Evolutionary conservation across 2,329 filamentous ascomycete genomes (phyloP), one percentile per base, ranked within the genome.

Genomic region (Calonectria pseudoturangicola): DNA sequence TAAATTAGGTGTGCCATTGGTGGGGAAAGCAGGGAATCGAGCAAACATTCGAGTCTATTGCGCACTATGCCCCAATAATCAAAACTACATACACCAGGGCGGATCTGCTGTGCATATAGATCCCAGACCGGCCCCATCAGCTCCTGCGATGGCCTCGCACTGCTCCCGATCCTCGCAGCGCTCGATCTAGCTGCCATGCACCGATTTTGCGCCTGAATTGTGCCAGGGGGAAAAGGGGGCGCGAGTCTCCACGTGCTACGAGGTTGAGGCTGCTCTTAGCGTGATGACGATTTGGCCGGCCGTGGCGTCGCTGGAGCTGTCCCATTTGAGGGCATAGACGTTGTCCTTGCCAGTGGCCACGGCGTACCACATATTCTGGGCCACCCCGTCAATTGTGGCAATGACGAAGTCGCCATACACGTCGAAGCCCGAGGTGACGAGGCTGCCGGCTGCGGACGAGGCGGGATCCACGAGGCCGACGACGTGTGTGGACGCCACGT

Each of bases 241-340:
- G 3, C 33, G 12, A 36, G 33, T 13, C 33, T 36, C 7, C 33
- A 36, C 33, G 43, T 45, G 43, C 28, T 51, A 51, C 48, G 67
- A 70, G 18, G 67, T 62, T 4, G 60, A 50, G 25, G 60, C 64
- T n/a, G 47, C 56, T 25, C 45, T 73, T 18, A 73, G 54, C n/a
- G 71, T 62, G 36, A 73, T n/a, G 18, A 56, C 33, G 12, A 70
- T 41, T 13, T 60, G 18, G 15, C 50, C 60, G n/a, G 60, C 45
- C 12, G 27, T 43, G 2, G 41, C 60, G 21, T 71, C 72, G 16
- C 41, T 62, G n/a, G 72, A 66, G 21, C 54, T 62, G 60, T 74
- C 69, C 72, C 72, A 74, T 7, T 47, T 56, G 45, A 74, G 51
- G 28, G 62, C 28, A 47, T 70, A 74, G 3, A 74, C 30, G 6